phyloP scores from a whole-genome alignment of 495 filamentous ascomycete genomes.

The Aspergillus ostianus region DNA sequence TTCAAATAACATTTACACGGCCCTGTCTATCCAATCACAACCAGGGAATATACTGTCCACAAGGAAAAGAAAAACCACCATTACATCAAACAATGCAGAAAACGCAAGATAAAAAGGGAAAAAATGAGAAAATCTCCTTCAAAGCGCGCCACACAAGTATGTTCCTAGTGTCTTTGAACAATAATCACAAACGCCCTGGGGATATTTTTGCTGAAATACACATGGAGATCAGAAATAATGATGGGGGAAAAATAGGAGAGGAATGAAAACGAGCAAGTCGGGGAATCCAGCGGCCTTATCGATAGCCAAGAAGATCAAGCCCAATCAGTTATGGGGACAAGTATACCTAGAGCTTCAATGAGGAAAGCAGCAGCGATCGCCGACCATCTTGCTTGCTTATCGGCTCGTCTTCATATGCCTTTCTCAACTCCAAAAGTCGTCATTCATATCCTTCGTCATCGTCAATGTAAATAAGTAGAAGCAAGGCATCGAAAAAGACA shows the following conservation, averaged over 20 bases:
- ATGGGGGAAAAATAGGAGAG: background rate
- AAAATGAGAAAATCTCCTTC: background rate
- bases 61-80: background rate
- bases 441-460: slow-evolving; percentile 26
- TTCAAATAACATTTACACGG: background rate
- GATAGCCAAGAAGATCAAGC: background rate
- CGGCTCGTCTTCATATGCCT: background rate
- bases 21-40: background rate
- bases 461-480: slow-evolving; percentile 14
- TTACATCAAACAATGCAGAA: background rate
- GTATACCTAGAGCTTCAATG: no score
- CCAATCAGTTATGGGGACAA: no score
- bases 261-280: background rate
- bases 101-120: background rate
- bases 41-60: background rate
- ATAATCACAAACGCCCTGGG: background rate
- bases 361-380: background rate
- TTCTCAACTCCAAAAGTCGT: slow-evolving; percentile 12
- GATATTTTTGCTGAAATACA: background rate
- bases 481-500: background rate
- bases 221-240: background rate
- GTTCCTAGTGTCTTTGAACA: background rate
- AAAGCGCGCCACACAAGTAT: background rate
- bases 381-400: background rate
- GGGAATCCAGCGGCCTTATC: background rate